Evolutionary conservation across 2,329 filamentous ascomycete species (phyloP), one percentile per base, ranked within the genome.

Genomic region (Geoglossum cookeanum): DNA sequence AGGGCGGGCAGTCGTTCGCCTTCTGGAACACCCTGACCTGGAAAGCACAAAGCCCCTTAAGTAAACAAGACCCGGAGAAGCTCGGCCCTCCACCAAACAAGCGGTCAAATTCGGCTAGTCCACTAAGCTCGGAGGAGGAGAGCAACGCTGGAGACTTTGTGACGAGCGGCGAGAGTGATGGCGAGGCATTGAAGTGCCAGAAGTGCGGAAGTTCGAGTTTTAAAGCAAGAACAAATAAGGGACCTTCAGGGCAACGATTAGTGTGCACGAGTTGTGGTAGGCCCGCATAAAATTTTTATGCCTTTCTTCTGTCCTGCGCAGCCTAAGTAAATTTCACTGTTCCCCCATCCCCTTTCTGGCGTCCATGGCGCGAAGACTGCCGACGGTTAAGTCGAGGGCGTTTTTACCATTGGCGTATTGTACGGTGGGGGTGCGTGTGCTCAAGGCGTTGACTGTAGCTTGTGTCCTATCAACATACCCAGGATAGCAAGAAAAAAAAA

Each of bases 201-300:
- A 62, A 66, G 27, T 87, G 84, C 63, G 75, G 76, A 3, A 75
- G 78, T 1, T 75, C 69, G 22, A 79, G 81, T 59, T 87, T 87
- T 62, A 78, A 78, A 61, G 77, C 78, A 1, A 79, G 75, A 61
- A 78, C 39, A 5, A 45, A 17, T 22, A 35, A 45, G n/a, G 22
- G 55, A 15, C 2, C 53, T 13, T 7, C n/a, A 17, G 75, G 59
- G 56, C 78, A 80, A 64, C 74, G 72, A 59, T 67, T 85, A 61
- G 73, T 81, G n/a, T 87, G 83, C 66, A 75, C 75, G 39, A 74
- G 72, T 51, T 87, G 75, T 62, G 68, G 66, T 45, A 63, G 47
- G 53, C 44, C 58, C 13, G 58, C 57, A 33, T 60, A 57, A 47
- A 22, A 5, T 9, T 37, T n/a, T 42, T 13, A 4, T 11, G 22